Conservation (phyloP, 306 rosid genomes). For the Mucuna pruriens region DNA sequence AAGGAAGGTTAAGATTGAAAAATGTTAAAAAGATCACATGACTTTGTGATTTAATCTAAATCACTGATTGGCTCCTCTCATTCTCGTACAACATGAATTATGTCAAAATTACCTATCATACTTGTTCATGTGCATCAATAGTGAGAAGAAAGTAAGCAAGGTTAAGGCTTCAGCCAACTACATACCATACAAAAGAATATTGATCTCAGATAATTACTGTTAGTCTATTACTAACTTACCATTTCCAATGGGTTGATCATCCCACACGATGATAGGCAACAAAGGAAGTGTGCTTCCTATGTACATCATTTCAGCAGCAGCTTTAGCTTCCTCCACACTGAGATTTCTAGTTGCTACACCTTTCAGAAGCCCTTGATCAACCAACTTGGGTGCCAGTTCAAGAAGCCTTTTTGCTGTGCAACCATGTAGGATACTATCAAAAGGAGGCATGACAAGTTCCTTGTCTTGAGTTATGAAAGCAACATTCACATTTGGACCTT, state of each 20-base stretch:
- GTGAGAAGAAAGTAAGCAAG: conserved; percentile 12
- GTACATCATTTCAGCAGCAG: conserved; percentile 85
- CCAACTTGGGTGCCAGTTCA: conserved; percentile 70
- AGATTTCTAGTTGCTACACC: conserved; percentile 52
- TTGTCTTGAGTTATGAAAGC: conserved; percentile 81
- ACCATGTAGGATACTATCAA: conserved; percentile 72
- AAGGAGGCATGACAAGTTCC: conserved; percentile 78
- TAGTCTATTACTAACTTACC: conserved; percentile 53
- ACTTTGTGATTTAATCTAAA: too few species aligned
- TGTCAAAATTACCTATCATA: background rate
- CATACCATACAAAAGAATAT: conserved; percentile 11
- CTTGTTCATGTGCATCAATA: background rate
- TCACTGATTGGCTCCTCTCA: background rate
- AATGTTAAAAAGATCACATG: too few species aligned
- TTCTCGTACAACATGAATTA: background rate
- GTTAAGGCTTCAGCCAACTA: conserved; percentile 15
- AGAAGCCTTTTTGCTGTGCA: conserved; percentile 87
- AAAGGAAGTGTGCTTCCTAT: conserved; percentile 93
- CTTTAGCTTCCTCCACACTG: conserved; percentile 69
- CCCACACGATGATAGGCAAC: conserved; percentile 83
- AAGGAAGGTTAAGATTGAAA: too few species aligned
- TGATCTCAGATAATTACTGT: background rate
- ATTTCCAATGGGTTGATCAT: conserved; percentile 73
- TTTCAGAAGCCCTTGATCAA: conserved; percentile 66
- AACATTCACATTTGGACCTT: conserved; percentile 96